Conservation (phyloP, 441 rosid species). For the Adansonia gregorii region DNA sequence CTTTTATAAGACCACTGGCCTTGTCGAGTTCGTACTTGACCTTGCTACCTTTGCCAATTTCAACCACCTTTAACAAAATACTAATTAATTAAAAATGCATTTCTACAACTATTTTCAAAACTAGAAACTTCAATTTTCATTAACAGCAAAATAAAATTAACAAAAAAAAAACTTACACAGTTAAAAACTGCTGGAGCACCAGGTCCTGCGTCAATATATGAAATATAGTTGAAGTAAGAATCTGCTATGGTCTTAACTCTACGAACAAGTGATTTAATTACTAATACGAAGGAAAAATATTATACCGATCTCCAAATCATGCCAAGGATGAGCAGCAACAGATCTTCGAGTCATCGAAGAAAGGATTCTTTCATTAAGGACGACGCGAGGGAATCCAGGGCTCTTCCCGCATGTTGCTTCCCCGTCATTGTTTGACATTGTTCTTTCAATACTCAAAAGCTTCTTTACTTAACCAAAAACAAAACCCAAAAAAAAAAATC, state of each 20-base stretch:
- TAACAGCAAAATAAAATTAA: neutral
- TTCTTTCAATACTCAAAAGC: slow-evolving; percentile 8
- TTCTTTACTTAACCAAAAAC: slow-evolving; percentile 12
- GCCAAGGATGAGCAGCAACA: slow-evolving; percentile 97
- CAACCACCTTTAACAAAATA: slow-evolving; percentile 64
- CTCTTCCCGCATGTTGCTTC: slow-evolving; percentile 34
- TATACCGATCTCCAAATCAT: slow-evolving; percentile 83
- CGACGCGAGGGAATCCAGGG: slow-evolving; percentile 34
- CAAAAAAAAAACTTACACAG: slow-evolving; percentile 58
- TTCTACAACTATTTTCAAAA: neutral
- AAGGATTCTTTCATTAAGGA: slow-evolving; percentile 77
- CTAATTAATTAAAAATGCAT: neutral
- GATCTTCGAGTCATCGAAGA: slow-evolving; percentile 76
- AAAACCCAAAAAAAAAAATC: slow-evolving; percentile 12
- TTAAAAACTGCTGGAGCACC: slow-evolving; percentile 86
- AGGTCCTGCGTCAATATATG: slow-evolving; percentile 59
- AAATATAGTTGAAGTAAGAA: neutral
- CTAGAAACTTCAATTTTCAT: neutral
- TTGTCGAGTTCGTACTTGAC: slow-evolving; percentile 98
- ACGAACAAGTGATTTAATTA: neutral
- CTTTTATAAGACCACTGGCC: slow-evolving; percentile 82
- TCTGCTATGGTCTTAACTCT: neutral
- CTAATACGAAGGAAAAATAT: neutral
- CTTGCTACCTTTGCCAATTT: slow-evolving; percentile 92
- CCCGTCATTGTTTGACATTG: slow-evolving; percentile 55